A percentile compares a stretch with the other conserved stretches of the same genome.
Conservation (phyloP, 805 yeast species). For the Schizosaccharomyces osmophilus region DNA sequence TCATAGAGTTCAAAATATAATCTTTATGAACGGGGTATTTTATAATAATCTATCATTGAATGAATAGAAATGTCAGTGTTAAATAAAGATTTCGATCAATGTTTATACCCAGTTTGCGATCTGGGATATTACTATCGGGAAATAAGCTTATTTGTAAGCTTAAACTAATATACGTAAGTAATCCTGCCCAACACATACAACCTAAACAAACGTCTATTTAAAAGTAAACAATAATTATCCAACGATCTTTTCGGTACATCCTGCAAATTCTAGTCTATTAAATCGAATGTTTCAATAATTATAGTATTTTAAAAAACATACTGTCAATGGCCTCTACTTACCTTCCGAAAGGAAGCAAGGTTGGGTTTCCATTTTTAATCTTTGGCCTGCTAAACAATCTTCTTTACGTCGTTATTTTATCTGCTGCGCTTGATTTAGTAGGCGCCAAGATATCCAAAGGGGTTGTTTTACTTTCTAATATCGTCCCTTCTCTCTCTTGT, state of each 20-base stretch:
- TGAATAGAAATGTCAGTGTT: no score
- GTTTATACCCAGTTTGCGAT: no score
- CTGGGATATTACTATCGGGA: neutral
- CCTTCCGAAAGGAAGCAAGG: neutral
- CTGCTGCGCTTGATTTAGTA: constrained; percentile 81
- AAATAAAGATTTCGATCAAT: no score
- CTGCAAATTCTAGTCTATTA: neutral
- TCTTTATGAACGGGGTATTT: no score
- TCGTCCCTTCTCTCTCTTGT: constrained; percentile 52
- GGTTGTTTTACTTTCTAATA: constrained; percentile 61
- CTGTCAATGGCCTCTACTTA: neutral
- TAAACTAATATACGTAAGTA: neutral
- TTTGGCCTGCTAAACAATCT: constrained; percentile 78
- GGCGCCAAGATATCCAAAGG: constrained; percentile 71
- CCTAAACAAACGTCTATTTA: no score
- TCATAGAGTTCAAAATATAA: no score
- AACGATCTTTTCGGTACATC: neutral
- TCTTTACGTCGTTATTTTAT: constrained; percentile 67
- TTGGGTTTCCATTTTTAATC: constrained; percentile 32
- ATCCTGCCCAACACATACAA: no score
- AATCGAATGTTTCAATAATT: neutral
- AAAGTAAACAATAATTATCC: neutral
- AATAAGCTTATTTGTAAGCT: neutral
- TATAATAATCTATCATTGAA: no score
- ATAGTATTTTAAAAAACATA: neutral